phyloP scores from a whole-genome alignment of 2,329 filamentous ascomycete genomes.

The Bipolaris gigantea region DNA sequence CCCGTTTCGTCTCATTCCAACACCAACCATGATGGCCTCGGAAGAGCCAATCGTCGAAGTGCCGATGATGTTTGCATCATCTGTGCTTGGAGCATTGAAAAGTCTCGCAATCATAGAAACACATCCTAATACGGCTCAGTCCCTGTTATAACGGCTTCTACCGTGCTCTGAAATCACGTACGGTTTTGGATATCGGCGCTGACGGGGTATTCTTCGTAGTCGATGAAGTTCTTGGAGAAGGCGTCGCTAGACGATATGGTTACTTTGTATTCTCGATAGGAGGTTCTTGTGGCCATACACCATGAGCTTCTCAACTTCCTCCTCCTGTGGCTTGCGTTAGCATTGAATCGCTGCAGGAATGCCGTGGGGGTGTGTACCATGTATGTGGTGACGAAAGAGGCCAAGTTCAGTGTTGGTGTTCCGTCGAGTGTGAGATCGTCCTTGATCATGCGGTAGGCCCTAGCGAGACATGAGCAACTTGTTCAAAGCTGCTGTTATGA shows the following conservation, averaged over 20 bases:
- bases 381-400: constrained; percentile 93
- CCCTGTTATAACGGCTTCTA: constrained; percentile 62
- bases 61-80: constrained; percentile 70
- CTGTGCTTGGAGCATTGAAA: constrained; percentile 72
- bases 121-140: constrained; percentile 25
- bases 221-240: constrained; percentile 86
- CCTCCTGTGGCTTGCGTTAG: constrained; percentile 61
- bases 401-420: constrained; percentile 64
- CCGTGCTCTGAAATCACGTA: constrained; percentile 65
- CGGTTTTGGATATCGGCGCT: constrained; percentile 72
- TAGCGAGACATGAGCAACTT: constrained; percentile 7
- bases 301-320: constrained; percentile 96
- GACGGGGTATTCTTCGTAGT: constrained; percentile 55
- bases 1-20: not conserved
- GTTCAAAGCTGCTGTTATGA: not conserved
- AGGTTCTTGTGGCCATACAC: constrained; percentile 53
- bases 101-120: constrained; percentile 68
- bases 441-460: constrained; percentile 88
- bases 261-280: constrained; percentile 1
- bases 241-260: constrained; percentile 57
- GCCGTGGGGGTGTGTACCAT: constrained; percentile 62
- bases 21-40: constrained; percentile 65
- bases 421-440: constrained; percentile 91
- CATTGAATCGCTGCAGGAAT: constrained; percentile 30
- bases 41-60: constrained; percentile 89